Conservation (phyloP, 108 stramenopile genomes). For the Skeletonema grethae region DNA sequence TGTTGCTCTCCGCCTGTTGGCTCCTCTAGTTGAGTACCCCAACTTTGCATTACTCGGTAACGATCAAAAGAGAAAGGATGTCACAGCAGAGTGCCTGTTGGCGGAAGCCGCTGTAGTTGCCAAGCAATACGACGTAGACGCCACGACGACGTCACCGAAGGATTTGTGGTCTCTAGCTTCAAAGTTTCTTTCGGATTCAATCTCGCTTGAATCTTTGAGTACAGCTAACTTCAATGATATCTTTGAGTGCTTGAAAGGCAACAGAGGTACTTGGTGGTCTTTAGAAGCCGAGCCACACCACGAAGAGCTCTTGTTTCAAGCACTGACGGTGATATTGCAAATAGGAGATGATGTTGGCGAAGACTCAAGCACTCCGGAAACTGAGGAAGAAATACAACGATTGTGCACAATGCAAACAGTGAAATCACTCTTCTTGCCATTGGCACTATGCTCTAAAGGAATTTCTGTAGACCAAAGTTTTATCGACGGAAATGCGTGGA, state of each 20-base stretch:
- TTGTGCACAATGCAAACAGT: constrained; percentile 27
- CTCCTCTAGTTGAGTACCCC: constrained; percentile 60
- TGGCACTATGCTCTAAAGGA: background rate
- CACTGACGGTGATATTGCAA: background rate
- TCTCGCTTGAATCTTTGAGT: constrained; percentile 17
- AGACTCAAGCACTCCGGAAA: constrained; percentile 1
- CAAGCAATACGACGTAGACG: background rate
- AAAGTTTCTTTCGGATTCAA: constrained; percentile 23
- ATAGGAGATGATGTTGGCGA: constrained; percentile 6
- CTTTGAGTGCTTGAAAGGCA: constrained; percentile 12
- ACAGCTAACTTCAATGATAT: constrained; percentile 4
- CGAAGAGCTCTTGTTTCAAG: constrained; percentile 5
- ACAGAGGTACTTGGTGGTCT: constrained; percentile 5
- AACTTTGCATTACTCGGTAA: constrained; percentile 15
- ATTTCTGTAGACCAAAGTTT: constrained; percentile 13
- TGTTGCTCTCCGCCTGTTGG: constrained; percentile 67
- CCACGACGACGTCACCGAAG: constrained; percentile 13
- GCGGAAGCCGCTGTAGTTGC: constrained; percentile 49
- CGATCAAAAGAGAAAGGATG: constrained; percentile 44
- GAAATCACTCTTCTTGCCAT: constrained; percentile 15
- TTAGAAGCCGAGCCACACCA: constrained; percentile 2
- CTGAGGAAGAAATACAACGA: constrained; percentile 22
- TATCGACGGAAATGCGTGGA: constrained; percentile 6
- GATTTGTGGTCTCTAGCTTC: constrained; percentile 43
- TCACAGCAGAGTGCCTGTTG: constrained; percentile 69